Evolutionary conservation across 2,329 filamentous ascomycete species (phyloP).

Genomic region (Rugonectria rugulosa): DNA sequence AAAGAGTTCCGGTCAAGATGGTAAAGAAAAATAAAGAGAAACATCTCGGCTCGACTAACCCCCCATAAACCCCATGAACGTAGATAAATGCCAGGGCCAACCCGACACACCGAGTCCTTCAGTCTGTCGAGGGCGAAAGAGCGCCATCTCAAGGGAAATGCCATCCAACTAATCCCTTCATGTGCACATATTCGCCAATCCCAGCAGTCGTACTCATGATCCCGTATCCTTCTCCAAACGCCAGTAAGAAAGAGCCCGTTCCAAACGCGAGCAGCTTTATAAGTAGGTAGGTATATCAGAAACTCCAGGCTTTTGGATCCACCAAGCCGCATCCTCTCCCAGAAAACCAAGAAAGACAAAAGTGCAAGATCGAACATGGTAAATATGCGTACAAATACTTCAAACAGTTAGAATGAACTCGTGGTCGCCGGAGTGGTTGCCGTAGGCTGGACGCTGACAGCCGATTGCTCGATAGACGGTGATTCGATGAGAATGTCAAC

Average conservation of each 20-base stretch:
- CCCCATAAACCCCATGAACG: too few species aligned
- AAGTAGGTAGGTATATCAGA: constrained; percentile 40
- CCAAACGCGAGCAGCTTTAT: constrained; percentile 37
- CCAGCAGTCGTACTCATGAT: constrained; percentile 20
- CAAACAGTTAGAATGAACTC: constrained; percentile 37
- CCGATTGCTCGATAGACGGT: constrained; percentile 39
- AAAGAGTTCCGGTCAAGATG: background rate
- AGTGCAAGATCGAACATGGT: constrained; percentile 24
- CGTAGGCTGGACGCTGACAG: constrained; percentile 34
- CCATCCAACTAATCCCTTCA: constrained; percentile 11
- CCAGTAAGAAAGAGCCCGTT: constrained; percentile 31
- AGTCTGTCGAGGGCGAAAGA: constrained; percentile 17
- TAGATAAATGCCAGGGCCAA: background rate
- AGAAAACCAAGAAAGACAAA: constrained; percentile 30
- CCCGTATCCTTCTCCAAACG: constrained; percentile 36
- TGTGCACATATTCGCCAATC: constrained; percentile 13
- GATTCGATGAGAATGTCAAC: constrained; percentile 45
- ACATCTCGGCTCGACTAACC: constrained; percentile 10
- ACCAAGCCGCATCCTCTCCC: constrained; percentile 29
- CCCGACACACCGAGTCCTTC: background rate
- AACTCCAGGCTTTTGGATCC: constrained; percentile 43
- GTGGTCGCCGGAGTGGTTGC: constrained; percentile 37
- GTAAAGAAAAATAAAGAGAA: constrained; percentile 15
- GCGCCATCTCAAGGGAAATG: constrained; percentile 19
- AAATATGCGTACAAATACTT: constrained; percentile 37